Conservation (phyloP, 495 filamentous ascomycete species). For the Penicillium coprophilum region DNA sequence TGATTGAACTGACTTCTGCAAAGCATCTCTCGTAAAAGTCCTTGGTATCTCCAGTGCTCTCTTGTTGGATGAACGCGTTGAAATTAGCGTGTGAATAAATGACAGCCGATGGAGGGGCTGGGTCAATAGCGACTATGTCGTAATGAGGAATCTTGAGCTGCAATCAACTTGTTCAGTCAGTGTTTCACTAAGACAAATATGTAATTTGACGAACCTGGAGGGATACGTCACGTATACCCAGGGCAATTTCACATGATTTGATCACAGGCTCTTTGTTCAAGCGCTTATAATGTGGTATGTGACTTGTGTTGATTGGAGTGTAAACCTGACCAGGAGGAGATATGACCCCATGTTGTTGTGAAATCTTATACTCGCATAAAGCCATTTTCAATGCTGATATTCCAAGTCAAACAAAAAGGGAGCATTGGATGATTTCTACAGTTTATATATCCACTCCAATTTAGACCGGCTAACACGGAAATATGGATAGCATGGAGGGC, state of each 20-base stretch:
- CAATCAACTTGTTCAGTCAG: not conserved
- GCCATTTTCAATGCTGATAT: not conserved
- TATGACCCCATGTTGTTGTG: no score
- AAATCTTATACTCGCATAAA: not conserved
- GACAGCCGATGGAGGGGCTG: not conserved
- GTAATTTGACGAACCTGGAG: not conserved
- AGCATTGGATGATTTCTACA: not conserved
- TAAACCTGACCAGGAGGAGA: not conserved
- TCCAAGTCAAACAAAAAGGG: not conserved
- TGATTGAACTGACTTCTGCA: constrained; percentile 2
- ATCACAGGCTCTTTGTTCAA: not conserved
- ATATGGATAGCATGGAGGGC: not conserved
- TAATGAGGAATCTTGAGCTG: constrained; percentile 5
- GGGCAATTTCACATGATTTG: not conserved
- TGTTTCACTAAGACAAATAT: not conserved
- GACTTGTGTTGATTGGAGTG: not conserved
- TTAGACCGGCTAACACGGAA: not conserved
- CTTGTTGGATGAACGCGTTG: constrained; percentile 3
- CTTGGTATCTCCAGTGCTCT: constrained; percentile 3
- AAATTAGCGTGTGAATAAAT: constrained; percentile 4
- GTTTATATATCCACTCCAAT: not conserved
- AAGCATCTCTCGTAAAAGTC: constrained; percentile 6
- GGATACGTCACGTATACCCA: not conserved
- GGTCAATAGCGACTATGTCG: not conserved
- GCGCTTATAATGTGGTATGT: constrained; percentile 1